These are phyloP conservation scores for Erucastrum elatum DNA, from an alignment of 345 rosid genomes.

Conservation along the genomic window DNA sequence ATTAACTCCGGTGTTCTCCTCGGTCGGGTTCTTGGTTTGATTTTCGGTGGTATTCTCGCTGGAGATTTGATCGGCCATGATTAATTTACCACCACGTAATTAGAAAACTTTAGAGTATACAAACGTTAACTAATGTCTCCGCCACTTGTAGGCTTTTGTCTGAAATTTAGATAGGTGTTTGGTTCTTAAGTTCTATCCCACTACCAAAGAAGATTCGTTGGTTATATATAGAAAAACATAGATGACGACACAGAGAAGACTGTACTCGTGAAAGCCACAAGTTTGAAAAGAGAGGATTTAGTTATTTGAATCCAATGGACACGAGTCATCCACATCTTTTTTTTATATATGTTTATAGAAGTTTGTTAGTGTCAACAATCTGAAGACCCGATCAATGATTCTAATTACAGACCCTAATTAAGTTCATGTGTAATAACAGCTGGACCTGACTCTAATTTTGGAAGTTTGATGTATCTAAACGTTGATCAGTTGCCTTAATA, in stretches of 20 bases:
- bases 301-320: conserved; percentile 31
- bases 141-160: conserved; percentile 14
- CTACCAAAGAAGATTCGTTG: conserved; percentile 27
- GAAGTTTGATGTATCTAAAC: background rate
- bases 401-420: conserved; percentile 5
- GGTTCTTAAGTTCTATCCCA: conserved; percentile 5
- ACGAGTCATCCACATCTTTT: conserved; percentile 20
- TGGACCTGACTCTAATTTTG: background rate
- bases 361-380: background rate
- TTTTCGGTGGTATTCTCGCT: background rate
- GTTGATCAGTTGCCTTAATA: background rate
- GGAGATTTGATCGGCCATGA: conserved; percentile 30
- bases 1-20: conserved; percentile 43
- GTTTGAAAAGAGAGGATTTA: background rate
- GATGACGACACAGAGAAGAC: conserved; percentile 13
- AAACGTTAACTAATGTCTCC: conserved; percentile 10
- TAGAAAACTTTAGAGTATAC: conserved; percentile 7
- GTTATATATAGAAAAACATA: conserved; percentile 10
- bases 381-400: conserved; percentile 24
- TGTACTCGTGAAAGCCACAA: conserved; percentile 31
- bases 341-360: conserved; percentile 22
- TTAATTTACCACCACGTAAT: conserved; percentile 11
- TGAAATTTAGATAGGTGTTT: conserved; percentile 28
- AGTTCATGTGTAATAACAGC: background rate
- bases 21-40: background rate